A percentile compares a stretch with the other conserved stretches of the same genome.
These are phyloP conservation scores for Neophaeococcomyces aloes DNA, from an alignment of 2,329 filamentous ascomycete genomes.

Conservation along the genomic window DNA sequence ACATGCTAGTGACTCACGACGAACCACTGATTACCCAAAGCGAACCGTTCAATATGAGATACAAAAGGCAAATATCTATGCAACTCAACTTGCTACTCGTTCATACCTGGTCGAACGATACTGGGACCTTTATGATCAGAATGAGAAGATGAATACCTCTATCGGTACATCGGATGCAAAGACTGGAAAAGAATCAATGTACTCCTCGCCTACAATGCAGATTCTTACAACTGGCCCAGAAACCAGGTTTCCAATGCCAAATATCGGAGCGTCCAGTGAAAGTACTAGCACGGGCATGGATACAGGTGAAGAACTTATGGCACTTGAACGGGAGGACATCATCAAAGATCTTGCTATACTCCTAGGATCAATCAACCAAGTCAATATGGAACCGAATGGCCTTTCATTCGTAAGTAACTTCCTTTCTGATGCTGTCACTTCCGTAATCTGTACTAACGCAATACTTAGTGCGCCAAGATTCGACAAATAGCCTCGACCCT, in stretches of 20 bases:
- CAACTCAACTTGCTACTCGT: conserved; percentile 67
- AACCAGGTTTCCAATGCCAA: conserved; percentile 13
- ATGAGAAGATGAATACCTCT: conserved; percentile 32
- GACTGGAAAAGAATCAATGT: conserved; percentile 17
- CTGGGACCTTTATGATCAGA: conserved; percentile 62
- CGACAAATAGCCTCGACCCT: conserved; percentile 73
- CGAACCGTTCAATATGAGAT: conserved; percentile 64
- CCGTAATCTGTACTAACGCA: conserved; percentile 10
- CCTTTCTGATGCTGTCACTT: neutral
- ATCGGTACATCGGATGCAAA: conserved; percentile 2
- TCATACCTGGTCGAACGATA: conserved; percentile 82
- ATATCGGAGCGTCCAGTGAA: conserved; percentile 14
- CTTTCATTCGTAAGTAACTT: conserved; percentile 48
- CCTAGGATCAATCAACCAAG: conserved; percentile 65
- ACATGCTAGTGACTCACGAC: conserved; percentile 10
- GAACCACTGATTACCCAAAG: conserved; percentile 20
- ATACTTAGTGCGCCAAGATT: conserved; percentile 61
- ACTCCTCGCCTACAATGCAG: conserved; percentile 16
- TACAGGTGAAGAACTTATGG: conserved; percentile 44
- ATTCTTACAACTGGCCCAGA: conserved; percentile 17
- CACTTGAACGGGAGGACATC: conserved; percentile 66
- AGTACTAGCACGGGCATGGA: conserved; percentile 21
- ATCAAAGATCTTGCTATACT: conserved; percentile 68
- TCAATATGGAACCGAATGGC: conserved; percentile 68
- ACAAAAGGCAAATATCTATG: conserved; percentile 82